These are phyloP conservation scores for Boehmeria nivea DNA, from an alignment of 306 rosid genomes.

Conservation along the genomic window DNA sequence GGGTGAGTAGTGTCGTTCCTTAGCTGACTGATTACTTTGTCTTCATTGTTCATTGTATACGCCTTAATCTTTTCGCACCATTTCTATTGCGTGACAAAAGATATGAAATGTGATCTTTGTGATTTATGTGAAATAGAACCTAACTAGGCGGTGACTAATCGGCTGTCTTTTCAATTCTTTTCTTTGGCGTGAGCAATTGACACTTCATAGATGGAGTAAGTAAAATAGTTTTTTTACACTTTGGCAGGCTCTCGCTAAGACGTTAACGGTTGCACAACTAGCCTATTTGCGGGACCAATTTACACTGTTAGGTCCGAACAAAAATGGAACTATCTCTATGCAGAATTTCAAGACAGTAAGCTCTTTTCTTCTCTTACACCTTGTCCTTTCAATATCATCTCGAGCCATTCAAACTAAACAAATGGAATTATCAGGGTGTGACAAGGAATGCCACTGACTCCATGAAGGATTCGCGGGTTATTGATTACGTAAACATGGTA, in stretches of 20 bases:
- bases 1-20: conserved; percentile 34
- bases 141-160: too few relatives aligned
- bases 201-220: too few relatives aligned
- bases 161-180: too few relatives aligned
- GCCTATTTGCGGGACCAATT: conserved; percentile 74
- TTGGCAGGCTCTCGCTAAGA: conserved; percentile 78
- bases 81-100: neutral
- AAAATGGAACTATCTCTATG: conserved; percentile 77
- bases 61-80: neutral
- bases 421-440: conserved; percentile 48
- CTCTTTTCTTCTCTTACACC: neutral
- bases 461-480: conserved; percentile 64
- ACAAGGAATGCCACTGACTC: conserved; percentile 66
- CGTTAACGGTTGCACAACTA: conserved; percentile 58
- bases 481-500: conserved; percentile 66
- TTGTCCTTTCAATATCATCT: conserved; percentile 7
- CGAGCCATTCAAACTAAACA: conserved; percentile 16
- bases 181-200: too few relatives aligned
- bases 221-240: conserved; percentile 25
- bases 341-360: conserved; percentile 81
- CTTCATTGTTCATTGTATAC: too few relatives aligned
- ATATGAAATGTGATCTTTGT: too few relatives aligned
- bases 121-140: too few relatives aligned
- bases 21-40: too few relatives aligned
- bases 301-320: conserved; percentile 58